A percentile compares a stretch with the other conserved stretches of the same genome.
phyloP scores from a whole-genome alignment of 306 rosid species.

The Mimosa pudica region DNA sequence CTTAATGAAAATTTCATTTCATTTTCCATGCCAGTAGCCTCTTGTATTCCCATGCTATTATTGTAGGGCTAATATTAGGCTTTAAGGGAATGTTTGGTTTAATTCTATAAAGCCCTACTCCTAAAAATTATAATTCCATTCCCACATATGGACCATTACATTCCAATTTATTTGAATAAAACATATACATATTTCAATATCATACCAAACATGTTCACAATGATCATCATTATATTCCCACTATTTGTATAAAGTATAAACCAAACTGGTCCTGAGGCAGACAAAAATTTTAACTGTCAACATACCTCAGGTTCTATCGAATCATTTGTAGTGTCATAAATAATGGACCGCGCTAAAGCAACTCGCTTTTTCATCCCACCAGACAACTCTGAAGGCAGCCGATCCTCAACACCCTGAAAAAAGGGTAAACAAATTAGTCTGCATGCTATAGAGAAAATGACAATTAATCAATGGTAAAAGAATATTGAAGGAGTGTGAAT shows the following conservation, averaged over 20 bases:
- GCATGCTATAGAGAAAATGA: constrained; percentile 11
- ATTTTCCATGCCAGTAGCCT: background rate
- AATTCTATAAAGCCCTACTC: background rate
- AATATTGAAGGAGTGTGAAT: background rate
- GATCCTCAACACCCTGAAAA: constrained; percentile 86
- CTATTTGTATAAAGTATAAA: background rate
- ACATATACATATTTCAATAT: background rate
- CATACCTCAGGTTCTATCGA: constrained; percentile 92
- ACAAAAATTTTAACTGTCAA: constrained; percentile 27
- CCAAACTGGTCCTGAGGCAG: background rate
- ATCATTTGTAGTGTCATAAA: constrained; percentile 70
- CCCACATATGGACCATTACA: background rate
- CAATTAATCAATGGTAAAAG: constrained; percentile 3
- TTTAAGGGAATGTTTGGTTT: background rate
- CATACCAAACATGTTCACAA: background rate
- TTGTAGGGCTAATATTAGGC: background rate
- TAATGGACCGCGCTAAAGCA: constrained; percentile 94
- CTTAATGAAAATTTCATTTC: background rate
- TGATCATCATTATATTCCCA: background rate
- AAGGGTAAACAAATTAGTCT: constrained; percentile 7
- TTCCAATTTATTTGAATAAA: background rate
- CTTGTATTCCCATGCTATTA: background rate
- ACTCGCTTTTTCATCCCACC: constrained; percentile 99
- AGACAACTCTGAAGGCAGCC: constrained; percentile 93
- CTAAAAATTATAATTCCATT: background rate